Base-by-base conservation (phyloP, 257 asterid genomes). In the Misopates orontium region DNA sequence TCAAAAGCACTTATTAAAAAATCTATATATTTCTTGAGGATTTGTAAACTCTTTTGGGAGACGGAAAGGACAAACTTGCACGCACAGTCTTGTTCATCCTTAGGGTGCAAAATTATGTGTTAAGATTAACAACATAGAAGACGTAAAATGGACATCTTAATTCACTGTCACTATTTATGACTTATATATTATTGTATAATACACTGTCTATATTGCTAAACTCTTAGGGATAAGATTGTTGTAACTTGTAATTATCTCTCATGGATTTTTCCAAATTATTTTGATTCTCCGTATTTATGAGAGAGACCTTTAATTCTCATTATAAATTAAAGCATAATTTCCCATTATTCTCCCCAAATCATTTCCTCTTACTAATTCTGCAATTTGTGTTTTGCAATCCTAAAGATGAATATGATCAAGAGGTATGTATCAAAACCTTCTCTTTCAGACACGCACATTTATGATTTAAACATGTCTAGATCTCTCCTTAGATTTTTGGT, bases 261-360 rank as follows among this genome's bases (percentile, higher is more conserved):
- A n/a, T 10, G 44, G n/a, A 9, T 18, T 48, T 15, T 32, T 49
- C 32, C 17, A 45, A 10, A 16, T 44, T 21, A 41, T 42, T 42
- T 24, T 70, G 25, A 70, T 18, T 62, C 14, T 55, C 50, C n/a
- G 28, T 36, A 36, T 36, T 66, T 7, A 28, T 44, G 8, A n/a
- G 23, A 52, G 0, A 16, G 10, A n/a, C 5, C 7, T 5, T 13
- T 36, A 16, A 5, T 1, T 9, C 36, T 2, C 36, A 28, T 20
- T 49, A 56, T 56, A 50, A 48, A 48, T 17, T 1, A 5, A 13
- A 1, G n/a, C n/a, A n/a, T n/a, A n/a, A 4, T 12, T 3, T 40
- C 45, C 36, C 53, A 4, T n/a, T n/a, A n/a, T n/a, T 3, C 22
- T 53, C 36, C 53, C 12, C 62, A 18, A 50, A 14, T 21, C 18